These are phyloP conservation scores for Cryphonectria naterciae DNA, from an alignment of 2,329 filamentous ascomycete genomes.

Conservation along the genomic window DNA sequence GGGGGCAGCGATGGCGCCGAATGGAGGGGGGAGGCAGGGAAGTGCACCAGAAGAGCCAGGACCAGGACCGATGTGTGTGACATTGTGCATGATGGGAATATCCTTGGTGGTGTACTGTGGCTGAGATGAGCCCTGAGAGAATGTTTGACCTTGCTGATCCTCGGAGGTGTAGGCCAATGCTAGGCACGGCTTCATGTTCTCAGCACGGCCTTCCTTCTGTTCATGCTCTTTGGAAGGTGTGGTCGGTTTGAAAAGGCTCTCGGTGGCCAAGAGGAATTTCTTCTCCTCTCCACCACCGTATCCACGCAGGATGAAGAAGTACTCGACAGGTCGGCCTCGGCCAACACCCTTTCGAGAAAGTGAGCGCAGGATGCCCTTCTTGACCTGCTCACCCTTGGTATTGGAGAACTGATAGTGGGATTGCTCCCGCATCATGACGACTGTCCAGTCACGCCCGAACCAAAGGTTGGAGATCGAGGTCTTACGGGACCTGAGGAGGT, in stretches of 20 bases:
- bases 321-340: conserved; percentile 15
- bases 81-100: too few species aligned
- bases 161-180: too few species aligned
- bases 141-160: too few species aligned
- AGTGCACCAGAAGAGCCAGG: too few species aligned
- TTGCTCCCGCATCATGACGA: conserved; percentile 34
- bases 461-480: conserved; percentile 31
- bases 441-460: conserved; percentile 35
- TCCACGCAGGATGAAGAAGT: conserved; percentile 34
- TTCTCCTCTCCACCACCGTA: conserved; percentile 22
- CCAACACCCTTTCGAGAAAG: conserved; percentile 33
- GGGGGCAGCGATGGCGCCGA: too few species aligned
- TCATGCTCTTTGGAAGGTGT: background rate
- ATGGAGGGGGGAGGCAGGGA: too few species aligned
- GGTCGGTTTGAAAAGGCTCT: conserved; percentile 25
- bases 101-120: too few species aligned
- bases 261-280: conserved; percentile 21
- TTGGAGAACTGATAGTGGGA: conserved; percentile 33
- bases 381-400: conserved; percentile 30
- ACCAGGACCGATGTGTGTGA: too few species aligned
- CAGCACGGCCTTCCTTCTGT: too few species aligned
- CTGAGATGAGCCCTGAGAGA: too few species aligned
- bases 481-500: conserved; percentile 32
- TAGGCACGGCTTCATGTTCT: too few species aligned
- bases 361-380: conserved; percentile 31